These are phyloP conservation scores for Hypoxylon sp. DNA, from an alignment of 2,329 filamentous ascomycete species.

Conservation along the genomic window DNA sequence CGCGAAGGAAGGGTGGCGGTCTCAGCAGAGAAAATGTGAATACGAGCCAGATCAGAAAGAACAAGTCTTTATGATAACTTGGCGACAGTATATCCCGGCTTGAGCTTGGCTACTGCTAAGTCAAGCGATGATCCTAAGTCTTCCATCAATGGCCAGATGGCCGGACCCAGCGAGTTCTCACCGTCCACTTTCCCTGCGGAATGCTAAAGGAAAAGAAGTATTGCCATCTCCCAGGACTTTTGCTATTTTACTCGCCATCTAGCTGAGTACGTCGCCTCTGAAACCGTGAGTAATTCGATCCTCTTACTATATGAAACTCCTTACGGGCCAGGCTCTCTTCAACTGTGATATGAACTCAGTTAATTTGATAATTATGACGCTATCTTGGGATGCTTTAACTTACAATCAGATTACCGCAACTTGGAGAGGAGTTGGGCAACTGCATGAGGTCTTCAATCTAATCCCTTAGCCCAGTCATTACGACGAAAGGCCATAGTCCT, in stretches of 20 bases:
- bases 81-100: not conserved
- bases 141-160: not conserved
- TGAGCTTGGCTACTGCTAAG: not conserved
- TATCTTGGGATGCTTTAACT: not conserved
- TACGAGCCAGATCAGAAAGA: not conserved
- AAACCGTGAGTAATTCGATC: not conserved
- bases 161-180: not conserved
- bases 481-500: not conserved
- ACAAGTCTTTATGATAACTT: not conserved
- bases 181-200: not conserved
- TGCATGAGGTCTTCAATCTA: not conserved
- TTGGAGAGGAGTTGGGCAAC: not conserved
- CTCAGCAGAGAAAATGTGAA: constrained; percentile 1
- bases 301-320: not conserved
- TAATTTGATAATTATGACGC: not conserved
- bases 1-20: constrained; percentile 1
- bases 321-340: not conserved
- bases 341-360: not conserved
- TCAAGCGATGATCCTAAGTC: not conserved
- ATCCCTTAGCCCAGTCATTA: not conserved
- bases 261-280: not conserved
- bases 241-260: no score
- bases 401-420: no score
- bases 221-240: not conserved
- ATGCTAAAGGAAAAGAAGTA: not conserved